These are phyloP conservation scores for Xylaria venustula DNA, from an alignment of 495 filamentous ascomycete species.

Conservation along the genomic window DNA sequence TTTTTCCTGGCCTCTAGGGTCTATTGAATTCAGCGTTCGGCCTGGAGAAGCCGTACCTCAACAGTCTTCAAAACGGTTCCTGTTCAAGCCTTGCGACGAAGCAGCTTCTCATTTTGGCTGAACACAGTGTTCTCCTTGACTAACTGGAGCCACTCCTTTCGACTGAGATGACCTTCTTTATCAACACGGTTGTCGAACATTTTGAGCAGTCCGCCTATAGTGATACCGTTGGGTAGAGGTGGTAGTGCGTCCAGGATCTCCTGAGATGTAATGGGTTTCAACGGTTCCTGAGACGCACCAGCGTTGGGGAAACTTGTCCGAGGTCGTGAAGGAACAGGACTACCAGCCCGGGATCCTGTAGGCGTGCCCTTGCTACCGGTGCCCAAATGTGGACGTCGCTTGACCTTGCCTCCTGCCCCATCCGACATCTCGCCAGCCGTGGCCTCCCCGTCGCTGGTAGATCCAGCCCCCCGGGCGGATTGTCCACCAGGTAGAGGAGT, in stretches of 20 bases:
- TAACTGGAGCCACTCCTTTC: constrained; percentile 52
- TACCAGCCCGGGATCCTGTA: constrained; percentile 53
- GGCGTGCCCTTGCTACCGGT: constrained; percentile 46
- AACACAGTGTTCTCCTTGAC: constrained; percentile 51
- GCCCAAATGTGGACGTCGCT: constrained; percentile 64
- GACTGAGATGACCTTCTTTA: constrained; percentile 37
- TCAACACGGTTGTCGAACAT: constrained; percentile 62
- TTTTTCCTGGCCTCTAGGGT: no score
- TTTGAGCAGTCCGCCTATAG: constrained; percentile 58
- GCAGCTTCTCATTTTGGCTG: constrained; percentile 38
- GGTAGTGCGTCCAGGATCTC: constrained; percentile 72
- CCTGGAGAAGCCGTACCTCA: background rate
- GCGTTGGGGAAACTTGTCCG: constrained; percentile 39
- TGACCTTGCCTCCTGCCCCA: constrained; percentile 56
- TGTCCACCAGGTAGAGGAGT: constrained; percentile 59
- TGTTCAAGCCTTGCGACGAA: constrained; percentile 39
- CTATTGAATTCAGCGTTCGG: background rate
- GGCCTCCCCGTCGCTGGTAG: constrained; percentile 77
- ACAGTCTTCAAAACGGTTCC: background rate
- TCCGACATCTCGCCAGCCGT: constrained; percentile 77
- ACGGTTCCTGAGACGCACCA: constrained; percentile 19
- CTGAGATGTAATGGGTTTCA: constrained; percentile 37
- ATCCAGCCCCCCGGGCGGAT: constrained; percentile 49
- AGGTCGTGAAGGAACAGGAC: constrained; percentile 36
- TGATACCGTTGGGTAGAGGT: constrained; percentile 57